Conservation (phyloP, 2,329 filamentous ascomycete species). For the Epicoccum sorghinum region DNA sequence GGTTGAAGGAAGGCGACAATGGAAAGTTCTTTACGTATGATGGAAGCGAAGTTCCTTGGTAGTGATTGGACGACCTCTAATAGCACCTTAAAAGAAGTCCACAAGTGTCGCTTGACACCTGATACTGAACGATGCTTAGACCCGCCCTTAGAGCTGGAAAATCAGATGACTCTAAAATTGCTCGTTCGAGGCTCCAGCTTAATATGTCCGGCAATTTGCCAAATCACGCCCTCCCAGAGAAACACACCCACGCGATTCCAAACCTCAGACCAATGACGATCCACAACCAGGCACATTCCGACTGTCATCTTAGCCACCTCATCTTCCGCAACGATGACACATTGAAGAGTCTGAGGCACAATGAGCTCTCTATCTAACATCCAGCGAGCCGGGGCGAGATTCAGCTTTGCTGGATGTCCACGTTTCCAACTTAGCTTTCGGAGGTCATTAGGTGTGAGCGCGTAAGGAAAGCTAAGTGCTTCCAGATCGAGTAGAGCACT, state of each 20-base stretch:
- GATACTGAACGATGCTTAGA: too few relatives aligned
- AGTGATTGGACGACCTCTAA: too few relatives aligned
- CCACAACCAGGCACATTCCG: not conserved
- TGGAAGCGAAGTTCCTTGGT: not conserved
- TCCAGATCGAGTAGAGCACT: not conserved
- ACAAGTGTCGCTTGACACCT: too few relatives aligned
- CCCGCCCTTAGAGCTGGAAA: not conserved
- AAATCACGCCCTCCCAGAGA: not conserved
- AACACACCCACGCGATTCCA: not conserved
- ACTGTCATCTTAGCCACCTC: not conserved
- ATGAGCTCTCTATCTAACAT: not conserved
- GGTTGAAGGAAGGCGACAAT: not conserved
- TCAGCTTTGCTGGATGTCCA: not conserved
- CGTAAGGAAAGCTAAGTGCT: not conserved
- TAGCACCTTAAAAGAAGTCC: too few relatives aligned
- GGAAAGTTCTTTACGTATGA: conserved; percentile 1
- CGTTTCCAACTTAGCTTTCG: not conserved
- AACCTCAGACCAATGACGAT: not conserved
- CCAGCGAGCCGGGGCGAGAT: not conserved
- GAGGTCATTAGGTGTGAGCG: not conserved
- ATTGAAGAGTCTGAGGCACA: not conserved
- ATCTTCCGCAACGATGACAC: not conserved
- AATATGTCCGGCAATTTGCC: not conserved
- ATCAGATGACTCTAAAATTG: not conserved
- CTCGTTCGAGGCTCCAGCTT: not conserved